Evolutionary conservation across 1,284 basidiomycete species (phyloP).

Genomic region (Agaricales sp.): DNA sequence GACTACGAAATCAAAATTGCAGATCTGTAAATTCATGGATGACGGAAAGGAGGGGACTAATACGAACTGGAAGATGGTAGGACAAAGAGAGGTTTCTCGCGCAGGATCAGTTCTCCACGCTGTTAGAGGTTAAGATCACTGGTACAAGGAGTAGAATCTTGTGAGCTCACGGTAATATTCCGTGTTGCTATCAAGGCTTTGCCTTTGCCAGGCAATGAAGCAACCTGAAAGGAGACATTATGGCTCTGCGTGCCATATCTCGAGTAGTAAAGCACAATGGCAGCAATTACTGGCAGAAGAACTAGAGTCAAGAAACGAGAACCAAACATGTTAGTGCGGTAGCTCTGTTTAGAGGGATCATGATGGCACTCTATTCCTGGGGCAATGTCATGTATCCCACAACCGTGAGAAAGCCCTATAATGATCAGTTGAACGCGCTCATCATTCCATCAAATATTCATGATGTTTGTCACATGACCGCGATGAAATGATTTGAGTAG

Average conservation of each 20-base stretch:
- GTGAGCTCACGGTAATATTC: constrained; percentile 23
- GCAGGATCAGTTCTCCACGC: constrained; percentile 48
- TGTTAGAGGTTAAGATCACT: constrained; percentile 13
- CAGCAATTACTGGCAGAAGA: not conserved
- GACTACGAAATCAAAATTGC: constrained; percentile 18
- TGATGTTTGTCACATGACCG: too few species aligned
- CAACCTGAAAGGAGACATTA: constrained; percentile 18
- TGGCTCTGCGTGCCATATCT: not conserved
- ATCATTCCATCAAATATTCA: too few species aligned
- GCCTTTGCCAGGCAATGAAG: constrained; percentile 26
- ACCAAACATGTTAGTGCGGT: not conserved
- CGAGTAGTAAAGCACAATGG: not conserved
- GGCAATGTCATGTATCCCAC: too few species aligned
- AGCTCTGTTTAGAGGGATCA: too few species aligned
- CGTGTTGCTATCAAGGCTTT: constrained; percentile 29
- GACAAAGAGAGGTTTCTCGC: constrained; percentile 41
- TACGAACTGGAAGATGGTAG: constrained; percentile 37
- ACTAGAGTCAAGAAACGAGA: not conserved
- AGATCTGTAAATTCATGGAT: not conserved
- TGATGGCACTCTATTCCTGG: too few species aligned
- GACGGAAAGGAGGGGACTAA: constrained; percentile 1
- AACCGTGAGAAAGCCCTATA: too few species aligned
- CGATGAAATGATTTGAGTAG: too few species aligned
- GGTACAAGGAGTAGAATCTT: not conserved
- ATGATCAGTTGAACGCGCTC: too few species aligned